Conservation (phyloP, 441 rosid genomes). For the Gossypium trilobum region DNA sequence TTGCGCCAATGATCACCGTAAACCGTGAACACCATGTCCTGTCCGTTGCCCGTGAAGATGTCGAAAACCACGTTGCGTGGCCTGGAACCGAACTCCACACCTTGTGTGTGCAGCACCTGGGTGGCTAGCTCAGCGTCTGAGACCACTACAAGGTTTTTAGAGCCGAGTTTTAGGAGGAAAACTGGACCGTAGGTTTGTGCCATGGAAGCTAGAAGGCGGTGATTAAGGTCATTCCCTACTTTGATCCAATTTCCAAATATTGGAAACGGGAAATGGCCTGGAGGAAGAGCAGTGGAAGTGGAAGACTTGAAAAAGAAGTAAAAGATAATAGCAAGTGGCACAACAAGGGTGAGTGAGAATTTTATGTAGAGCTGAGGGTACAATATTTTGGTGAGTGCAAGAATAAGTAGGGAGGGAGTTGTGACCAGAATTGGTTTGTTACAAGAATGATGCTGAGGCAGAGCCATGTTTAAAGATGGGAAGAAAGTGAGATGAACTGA, state of each 20-base stretch:
- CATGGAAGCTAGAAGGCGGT: conserved; percentile 39
- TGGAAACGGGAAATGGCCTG: conserved; percentile 38
- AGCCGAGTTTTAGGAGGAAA: conserved; percentile 44
- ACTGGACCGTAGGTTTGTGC: conserved; percentile 32
- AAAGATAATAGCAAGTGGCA: conserved; percentile 7
- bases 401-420: background rate
- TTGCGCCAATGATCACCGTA: conserved; percentile 57
- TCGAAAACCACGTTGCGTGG: conserved; percentile 53
- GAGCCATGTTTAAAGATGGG: conserved; percentile 5
- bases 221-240: conserved; percentile 54
- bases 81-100: conserved; percentile 53
- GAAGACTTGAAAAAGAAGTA: background rate
- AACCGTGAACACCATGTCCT: conserved; percentile 60
- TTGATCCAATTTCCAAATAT: conserved; percentile 55
- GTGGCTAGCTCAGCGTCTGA: conserved; percentile 41
- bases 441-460: background rate
- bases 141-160: conserved; percentile 33
- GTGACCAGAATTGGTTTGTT: background rate
- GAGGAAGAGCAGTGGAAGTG: conserved; percentile 26
- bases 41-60: conserved; percentile 51
- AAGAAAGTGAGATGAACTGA: background rate
- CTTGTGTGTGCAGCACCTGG: conserved; percentile 49
- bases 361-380: background rate
- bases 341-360: background rate
- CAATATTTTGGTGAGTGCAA: background rate